Base-by-base conservation (phyloP, 2,329 filamentous ascomycete genomes). In the Colletotrichum sidae region DNA sequence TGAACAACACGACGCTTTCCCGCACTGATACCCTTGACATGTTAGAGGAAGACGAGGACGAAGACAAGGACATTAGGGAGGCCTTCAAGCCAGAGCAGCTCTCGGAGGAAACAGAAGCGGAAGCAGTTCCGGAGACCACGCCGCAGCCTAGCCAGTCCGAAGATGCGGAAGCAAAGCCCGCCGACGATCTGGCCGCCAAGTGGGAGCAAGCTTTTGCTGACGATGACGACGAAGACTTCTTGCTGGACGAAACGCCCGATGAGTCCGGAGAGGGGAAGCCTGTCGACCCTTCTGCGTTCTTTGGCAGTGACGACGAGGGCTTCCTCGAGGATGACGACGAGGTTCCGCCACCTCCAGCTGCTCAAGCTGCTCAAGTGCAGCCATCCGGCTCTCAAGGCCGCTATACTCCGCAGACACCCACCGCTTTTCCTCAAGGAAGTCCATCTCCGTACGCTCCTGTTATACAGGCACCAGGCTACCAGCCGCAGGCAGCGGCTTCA, bases 251-350 rank as follows among this genome's bases (percentile, higher is more conserved):
- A 38, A 78, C 83, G 12, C 73, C 76, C 2, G 73, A 75, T 33
- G 80, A 80, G 42, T 74, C 77, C 2, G 73, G 75, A 34, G 80
- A 80, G 39, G 66, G 72, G 4, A 80, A 83, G 46, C 83, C 83
- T 57, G 72, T 92, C 15, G 89, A 92, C 69, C 84, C 88, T 1
- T 80, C 86, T 34, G 84, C 85, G 1, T 89, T 95, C 70, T 89
- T 94, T 69, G 88, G 92, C 50, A 94, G 94, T 70, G 94, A 97
- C 74, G 92, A 92, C 69, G 92, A 94, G 72, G 94, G 93, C 0
- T 91, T 97, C 66, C 80, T 97, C 9, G 90, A 97, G 7, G 94
- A 94, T 62, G 83, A 85, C 4, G 83, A 81, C 10, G 79, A 84
- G 17, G 55, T 67, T 4, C 71, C 68, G 47, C 69, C 74, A 13